Conservation (phyloP, 306 rosid genomes). For the Cucumis melo region DNA sequence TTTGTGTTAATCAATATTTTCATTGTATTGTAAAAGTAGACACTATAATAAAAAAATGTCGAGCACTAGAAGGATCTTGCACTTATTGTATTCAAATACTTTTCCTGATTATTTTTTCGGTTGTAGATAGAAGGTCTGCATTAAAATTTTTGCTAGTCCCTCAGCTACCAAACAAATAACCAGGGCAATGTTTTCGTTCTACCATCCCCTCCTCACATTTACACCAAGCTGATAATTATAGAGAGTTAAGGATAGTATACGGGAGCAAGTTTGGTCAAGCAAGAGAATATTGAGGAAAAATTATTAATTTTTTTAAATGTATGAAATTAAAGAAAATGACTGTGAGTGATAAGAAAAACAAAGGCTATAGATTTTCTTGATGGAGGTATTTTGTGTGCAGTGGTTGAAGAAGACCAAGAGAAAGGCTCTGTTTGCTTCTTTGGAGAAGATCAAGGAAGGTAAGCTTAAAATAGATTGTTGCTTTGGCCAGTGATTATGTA, state of each 20-base stretch:
- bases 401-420: conserved; percentile 84
- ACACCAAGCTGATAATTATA: background rate
- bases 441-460: conserved; percentile 97
- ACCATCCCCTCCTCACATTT: no score
- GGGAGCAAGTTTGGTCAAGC: background rate
- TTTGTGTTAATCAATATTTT: no score
- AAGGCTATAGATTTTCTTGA: conserved; percentile 1
- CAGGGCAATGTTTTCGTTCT: no score
- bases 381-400: conserved; percentile 20
- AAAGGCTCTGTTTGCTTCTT: conserved; percentile 76
- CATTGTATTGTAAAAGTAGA: no score
- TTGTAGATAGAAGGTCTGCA: background rate
- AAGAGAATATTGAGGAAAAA: background rate
- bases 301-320: background rate
- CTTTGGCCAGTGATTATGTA: background rate
- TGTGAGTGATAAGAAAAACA: background rate
- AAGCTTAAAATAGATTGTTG: background rate
- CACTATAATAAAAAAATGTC: no score
- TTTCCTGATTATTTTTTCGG: no score
- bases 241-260: background rate
- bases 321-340: background rate
- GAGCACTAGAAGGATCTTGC: no score
- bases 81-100: no score
- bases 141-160: background rate
- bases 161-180: background rate